These are phyloP conservation scores for Lentinula guzmanii DNA, from an alignment of 768 basidiomycete species.

Conservation along the genomic window DNA sequence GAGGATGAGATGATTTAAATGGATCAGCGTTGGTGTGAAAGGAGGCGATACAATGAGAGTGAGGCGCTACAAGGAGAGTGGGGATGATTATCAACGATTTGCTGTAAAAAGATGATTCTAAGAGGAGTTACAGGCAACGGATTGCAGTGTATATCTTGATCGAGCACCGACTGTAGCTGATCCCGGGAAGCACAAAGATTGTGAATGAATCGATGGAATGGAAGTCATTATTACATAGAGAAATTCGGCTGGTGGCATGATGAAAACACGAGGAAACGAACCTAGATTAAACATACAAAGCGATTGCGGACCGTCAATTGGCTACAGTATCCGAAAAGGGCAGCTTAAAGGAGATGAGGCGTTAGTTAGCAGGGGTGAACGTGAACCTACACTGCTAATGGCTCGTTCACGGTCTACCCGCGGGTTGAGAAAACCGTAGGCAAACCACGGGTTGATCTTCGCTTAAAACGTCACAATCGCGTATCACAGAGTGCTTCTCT, in stretches of 20 bases:
- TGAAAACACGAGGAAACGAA: neutral
- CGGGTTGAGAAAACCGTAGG: too few species aligned
- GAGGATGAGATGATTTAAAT: neutral
- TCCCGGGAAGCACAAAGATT: neutral
- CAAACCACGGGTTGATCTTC: too few species aligned
- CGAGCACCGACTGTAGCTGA: neutral
- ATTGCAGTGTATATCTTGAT: neutral
- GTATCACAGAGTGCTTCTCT: too few species aligned
- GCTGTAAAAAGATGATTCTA: neutral
- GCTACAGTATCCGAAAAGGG: too few species aligned
- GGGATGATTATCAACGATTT: neutral
- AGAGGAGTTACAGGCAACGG: neutral
- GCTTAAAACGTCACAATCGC: too few species aligned
- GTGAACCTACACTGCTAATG: too few species aligned
- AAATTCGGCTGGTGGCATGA: neutral
- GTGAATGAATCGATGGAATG: neutral
- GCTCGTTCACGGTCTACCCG: too few species aligned
- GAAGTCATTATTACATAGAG: neutral
- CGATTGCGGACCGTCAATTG: neutral
- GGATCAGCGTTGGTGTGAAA: too few species aligned
- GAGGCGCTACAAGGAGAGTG: neutral
- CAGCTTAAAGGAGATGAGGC: slow-evolving; percentile 1
- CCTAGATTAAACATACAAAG: neutral
- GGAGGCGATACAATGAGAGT: neutral
- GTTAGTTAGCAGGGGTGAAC: neutral